Percentiles rank a stretch among this genome's conserved stretches.
Conservation (phyloP, 495 filamentous ascomycete species). For the Aspergillus cavernicola region DNA sequence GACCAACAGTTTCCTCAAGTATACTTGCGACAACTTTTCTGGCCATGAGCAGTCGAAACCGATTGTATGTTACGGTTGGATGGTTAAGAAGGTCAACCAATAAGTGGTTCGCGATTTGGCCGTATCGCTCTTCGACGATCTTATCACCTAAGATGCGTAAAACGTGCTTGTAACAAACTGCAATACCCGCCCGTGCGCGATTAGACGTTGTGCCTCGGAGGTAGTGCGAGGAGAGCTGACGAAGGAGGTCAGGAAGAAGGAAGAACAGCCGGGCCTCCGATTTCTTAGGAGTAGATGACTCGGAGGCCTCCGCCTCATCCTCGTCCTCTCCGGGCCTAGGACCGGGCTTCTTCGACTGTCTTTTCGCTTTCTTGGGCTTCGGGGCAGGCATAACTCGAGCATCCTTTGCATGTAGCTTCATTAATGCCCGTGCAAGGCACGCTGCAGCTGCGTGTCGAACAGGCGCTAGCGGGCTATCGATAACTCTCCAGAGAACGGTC, state of each 20-base stretch:
- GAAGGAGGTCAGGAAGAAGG: slow-evolving; percentile 73
- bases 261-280: slow-evolving; percentile 64
- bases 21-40: slow-evolving; percentile 81
- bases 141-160: slow-evolving; percentile 70
- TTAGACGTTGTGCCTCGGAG: slow-evolving; percentile 75
- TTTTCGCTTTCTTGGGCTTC: slow-evolving; percentile 71
- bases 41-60: slow-evolving; percentile 82
- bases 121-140: slow-evolving; percentile 74
- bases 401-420: slow-evolving; percentile 72
- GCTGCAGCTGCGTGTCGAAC: slow-evolving; percentile 86
- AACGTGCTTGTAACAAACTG: slow-evolving; percentile 79
- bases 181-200: slow-evolving; percentile 75
- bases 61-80: slow-evolving; percentile 71
- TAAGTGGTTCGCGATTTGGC: slow-evolving; percentile 74
- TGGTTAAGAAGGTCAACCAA: slow-evolving; percentile 76
- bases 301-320: slow-evolving; percentile 67
- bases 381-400: slow-evolving; percentile 51
- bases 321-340: slow-evolving; percentile 68
- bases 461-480: slow-evolving; percentile 69
- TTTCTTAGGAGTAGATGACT: slow-evolving; percentile 66
- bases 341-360: slow-evolving; percentile 64
- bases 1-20: slow-evolving; percentile 78
- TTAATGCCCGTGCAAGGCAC: slow-evolving; percentile 71
- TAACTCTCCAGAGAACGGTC: slow-evolving; percentile 72
- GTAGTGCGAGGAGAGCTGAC: slow-evolving; percentile 79